Base-by-base conservation (phyloP, 176 grass and related monocot genomes). In the Ananas comosus region DNA sequence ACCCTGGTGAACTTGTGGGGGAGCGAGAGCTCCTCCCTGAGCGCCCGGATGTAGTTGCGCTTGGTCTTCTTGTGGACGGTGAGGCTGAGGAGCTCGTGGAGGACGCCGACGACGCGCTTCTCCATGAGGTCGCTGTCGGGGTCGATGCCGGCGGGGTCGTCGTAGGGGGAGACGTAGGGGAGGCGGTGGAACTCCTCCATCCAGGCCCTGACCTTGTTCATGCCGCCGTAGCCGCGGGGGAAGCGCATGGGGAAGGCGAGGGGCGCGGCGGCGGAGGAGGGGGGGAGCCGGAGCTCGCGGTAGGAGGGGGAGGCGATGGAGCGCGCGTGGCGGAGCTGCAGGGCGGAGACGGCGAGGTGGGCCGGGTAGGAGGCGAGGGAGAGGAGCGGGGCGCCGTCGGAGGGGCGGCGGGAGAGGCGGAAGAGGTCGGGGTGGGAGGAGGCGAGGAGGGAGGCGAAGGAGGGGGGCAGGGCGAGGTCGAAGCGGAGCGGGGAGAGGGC, bases 201-300 rank as follows among this genome's bases (percentile, higher is more conserved):
- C 92, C 92, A 96, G 1, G 81, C 81, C 75, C 89, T 91, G 63
- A 96, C 88, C 84, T 85, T 96, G 61, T 91, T 96, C 88, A 96
- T 96, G 68, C 77, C 67, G 48, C 92, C 92, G 77, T 96, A 96
- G 0, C 92, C 86, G 4, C 92, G 85, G 28, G 92, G 92, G 52
- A 96, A 91, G 7, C 81, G 83, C 92, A 96, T 96, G 42, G 92
- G 92, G 64, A 91, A 91, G 47, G 86, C 88, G 24, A 91, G 86
- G 3, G 92, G 92, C 1, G 92, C 86, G 28, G 51, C 72, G 2
- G 77, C 66, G 22, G 88, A 91, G 63, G 86, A 85, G 24, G 79
- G 79, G 48, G 92, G 81, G 16, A 80, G 85, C 67, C 83, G 85
- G 59, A 96, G 51, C 7, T 87, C 73, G 51, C 69, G 79, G 67